phyloP scores from a whole-genome alignment of 352 stramenopile genomes.

The Pythium coloratum region DNA sequence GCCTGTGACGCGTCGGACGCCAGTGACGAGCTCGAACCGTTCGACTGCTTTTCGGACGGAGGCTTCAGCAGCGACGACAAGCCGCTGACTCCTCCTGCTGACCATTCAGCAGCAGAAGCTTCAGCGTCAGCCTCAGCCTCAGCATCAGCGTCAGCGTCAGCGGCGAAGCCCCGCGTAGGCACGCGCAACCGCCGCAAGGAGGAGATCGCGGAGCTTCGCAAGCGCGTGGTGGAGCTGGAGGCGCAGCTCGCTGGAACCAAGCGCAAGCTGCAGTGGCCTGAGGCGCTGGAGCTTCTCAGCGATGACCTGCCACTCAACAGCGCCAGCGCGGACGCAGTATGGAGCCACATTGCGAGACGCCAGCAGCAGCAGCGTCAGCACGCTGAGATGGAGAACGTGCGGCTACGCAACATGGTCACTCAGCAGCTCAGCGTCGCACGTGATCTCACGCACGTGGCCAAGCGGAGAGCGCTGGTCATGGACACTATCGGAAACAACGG shows the following conservation, averaged over 20 bases:
- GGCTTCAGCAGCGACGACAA: not conserved
- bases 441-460: constrained; percentile 16
- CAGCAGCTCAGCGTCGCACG: constrained; percentile 41
- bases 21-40: constrained; percentile 4
- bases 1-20: constrained; percentile 9
- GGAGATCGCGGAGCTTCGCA: constrained; percentile 34
- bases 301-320: not conserved
- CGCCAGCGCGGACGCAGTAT: constrained; percentile 10
- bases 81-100: not conserved
- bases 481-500: not conserved
- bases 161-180: constrained; percentile 7
- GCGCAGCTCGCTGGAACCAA: constrained; percentile 18
- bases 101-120: too few species aligned
- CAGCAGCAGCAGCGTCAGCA: constrained; percentile 41
- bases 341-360: constrained; percentile 40
- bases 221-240: constrained; percentile 27
- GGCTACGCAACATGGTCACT: constrained; percentile 47
- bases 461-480: constrained; percentile 7
- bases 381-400: constrained; percentile 49
- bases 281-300: not conserved
- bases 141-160: too few species aligned
- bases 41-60: not conserved
- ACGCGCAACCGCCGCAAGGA: constrained; percentile 28
- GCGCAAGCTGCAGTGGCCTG: constrained; percentile 10
- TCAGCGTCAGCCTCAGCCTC: too few species aligned